Conservation (phyloP, 257 asterid genomes). For the Solanum etuberosum region DNA sequence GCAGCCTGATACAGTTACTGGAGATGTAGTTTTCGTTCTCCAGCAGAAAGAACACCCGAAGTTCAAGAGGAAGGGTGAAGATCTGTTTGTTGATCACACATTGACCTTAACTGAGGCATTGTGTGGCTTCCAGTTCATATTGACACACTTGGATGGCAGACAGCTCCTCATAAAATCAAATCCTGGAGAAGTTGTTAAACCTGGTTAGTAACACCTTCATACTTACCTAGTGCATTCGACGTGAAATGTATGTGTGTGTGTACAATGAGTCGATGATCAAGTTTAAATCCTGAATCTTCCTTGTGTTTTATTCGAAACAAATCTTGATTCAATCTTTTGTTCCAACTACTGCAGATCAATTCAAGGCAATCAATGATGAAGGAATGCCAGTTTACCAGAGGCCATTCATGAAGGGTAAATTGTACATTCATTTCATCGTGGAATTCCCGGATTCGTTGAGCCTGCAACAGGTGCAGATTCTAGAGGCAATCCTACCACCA, state of each 20-base stretch:
- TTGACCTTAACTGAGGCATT: constrained; percentile 50
- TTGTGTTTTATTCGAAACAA: not conserved
- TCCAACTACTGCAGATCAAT: constrained; percentile 24
- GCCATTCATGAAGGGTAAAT: constrained; percentile 56
- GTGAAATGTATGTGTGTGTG: not conserved
- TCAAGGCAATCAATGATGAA: constrained; percentile 58
- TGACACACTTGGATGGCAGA: constrained; percentile 52
- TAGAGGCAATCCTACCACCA: constrained; percentile 38
- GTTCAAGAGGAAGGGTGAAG: constrained; percentile 59
- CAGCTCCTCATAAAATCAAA: constrained; percentile 52
- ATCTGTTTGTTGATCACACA: constrained; percentile 53
- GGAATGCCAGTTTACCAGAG: constrained; percentile 62
- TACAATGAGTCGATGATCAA: not conserved
- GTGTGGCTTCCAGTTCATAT: constrained; percentile 57
- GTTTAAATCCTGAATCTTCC: not conserved
- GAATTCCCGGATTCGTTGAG: constrained; percentile 49
- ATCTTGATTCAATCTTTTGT: not conserved
- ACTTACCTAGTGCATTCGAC: not conserved
- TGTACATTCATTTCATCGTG: constrained; percentile 43
- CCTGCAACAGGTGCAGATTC: constrained; percentile 32
- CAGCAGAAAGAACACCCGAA: constrained; percentile 67
- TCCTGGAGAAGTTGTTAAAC: constrained; percentile 63
- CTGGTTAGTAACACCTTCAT: constrained; percentile 21
- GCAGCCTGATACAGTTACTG: constrained; percentile 63
- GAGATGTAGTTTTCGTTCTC: constrained; percentile 55